These are phyloP conservation scores for Aleurites moluccanus DNA, from an alignment of 441 rosid species.

Conservation along the genomic window DNA sequence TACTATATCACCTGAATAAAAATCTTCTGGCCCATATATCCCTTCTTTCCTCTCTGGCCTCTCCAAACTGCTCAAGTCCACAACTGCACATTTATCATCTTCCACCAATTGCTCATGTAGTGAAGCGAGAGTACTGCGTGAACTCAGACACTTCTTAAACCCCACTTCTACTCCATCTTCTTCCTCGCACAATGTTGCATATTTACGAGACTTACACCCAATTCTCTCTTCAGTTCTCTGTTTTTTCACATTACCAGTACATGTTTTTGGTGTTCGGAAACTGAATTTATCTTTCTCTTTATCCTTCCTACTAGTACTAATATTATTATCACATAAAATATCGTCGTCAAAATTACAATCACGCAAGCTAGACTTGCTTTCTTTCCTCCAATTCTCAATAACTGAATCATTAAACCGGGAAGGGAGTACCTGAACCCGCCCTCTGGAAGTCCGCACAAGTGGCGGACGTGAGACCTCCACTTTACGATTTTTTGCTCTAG, in stretches of 20 bases:
- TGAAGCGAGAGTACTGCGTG: slow-evolving; percentile 47
- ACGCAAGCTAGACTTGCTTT: slow-evolving; percentile 42
- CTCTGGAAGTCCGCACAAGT: slow-evolving; percentile 95
- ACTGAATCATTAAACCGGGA: slow-evolving; percentile 98
- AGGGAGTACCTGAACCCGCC: slow-evolving; percentile 98
- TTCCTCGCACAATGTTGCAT: slow-evolving; percentile 50
- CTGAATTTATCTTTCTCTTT: slow-evolving; percentile 42
- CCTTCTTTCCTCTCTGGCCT: slow-evolving; percentile 48
- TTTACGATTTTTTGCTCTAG: slow-evolving; percentile 34
- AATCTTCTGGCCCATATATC: slow-evolving; percentile 89
- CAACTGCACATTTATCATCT: slow-evolving; percentile 30
- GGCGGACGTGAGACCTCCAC: slow-evolving; percentile 81
- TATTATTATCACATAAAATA: slow-evolving; percentile 13
- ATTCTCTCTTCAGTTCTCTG: slow-evolving; percentile 39
- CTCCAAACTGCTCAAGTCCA: slow-evolving; percentile 29
- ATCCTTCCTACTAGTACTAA: slow-evolving; percentile 11
- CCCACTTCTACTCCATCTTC: slow-evolving; percentile 30
- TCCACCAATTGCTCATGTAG: slow-evolving; percentile 43
- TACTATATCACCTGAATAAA: slow-evolving; percentile 89
- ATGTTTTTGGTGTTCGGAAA: slow-evolving; percentile 35
- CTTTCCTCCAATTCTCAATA: slow-evolving; percentile 93
- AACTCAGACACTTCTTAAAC: slow-evolving; percentile 53
- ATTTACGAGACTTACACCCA: slow-evolving; percentile 37
- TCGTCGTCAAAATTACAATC: slow-evolving; percentile 38
- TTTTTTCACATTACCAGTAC: slow-evolving; percentile 38